phyloP scores from a whole-genome alignment of 2,329 filamentous ascomycete species.

The Microdochium bolleyi region DNA sequence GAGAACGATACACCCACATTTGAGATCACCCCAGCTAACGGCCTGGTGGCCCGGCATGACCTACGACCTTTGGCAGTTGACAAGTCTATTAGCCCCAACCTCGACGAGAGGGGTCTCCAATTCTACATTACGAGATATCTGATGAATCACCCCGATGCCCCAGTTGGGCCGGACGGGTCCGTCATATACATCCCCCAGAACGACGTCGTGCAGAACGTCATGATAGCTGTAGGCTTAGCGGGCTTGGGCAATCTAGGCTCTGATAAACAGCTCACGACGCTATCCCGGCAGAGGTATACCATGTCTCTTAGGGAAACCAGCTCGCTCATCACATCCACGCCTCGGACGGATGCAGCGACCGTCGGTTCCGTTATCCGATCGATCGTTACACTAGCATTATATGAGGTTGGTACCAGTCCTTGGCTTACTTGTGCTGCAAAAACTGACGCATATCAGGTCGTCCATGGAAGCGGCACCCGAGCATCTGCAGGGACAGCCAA shows the following conservation, averaged over 20 bases:
- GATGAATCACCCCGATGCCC: conserved; percentile 42
- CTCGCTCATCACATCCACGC: conserved; percentile 25
- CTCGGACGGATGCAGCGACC: conserved; percentile 17
- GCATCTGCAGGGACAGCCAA: conserved; percentile 41
- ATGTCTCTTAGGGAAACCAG: conserved; percentile 40
- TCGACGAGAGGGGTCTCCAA: conserved; percentile 37
- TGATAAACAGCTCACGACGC: conserved; percentile 33
- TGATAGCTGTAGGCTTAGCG: conserved; percentile 50
- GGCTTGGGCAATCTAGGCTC: conserved; percentile 46
- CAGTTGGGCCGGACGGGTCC: conserved; percentile 27
- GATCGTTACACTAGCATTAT: conserved; percentile 52
- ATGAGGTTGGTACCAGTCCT: conserved; percentile 38
- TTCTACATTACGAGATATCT: conserved; percentile 45
- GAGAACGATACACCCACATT: background rate
- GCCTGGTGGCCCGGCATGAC: background rate
- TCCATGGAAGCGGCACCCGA: conserved; percentile 35
- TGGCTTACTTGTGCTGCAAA: background rate
- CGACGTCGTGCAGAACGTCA: conserved; percentile 35
- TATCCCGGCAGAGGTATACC: conserved; percentile 45
- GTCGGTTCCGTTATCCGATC: conserved; percentile 38
- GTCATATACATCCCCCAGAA: conserved; percentile 24
- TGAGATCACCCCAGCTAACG: background rate
- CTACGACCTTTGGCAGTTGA: conserved; percentile 1
- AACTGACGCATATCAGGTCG: conserved; percentile 16
- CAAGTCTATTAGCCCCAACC: conserved; percentile 28